Conservation (phyloP, 2,329 filamentous ascomycete genomes). For the Blastomyces gilchristii region DNA sequence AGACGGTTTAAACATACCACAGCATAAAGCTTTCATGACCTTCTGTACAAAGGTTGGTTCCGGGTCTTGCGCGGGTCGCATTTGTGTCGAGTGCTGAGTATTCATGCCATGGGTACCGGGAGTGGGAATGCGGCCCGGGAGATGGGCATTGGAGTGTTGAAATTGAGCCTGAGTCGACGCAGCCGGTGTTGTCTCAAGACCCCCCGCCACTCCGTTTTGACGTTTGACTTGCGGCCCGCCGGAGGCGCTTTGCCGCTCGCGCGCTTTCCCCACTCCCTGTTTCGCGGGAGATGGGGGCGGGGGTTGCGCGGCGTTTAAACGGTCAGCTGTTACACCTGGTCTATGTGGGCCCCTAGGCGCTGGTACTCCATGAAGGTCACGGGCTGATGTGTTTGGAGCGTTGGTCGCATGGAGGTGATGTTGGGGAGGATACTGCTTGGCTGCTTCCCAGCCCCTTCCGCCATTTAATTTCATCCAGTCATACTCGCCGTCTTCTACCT, state of each 20-base stretch:
- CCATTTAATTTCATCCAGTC: constrained; percentile 99
- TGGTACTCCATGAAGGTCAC: constrained; percentile 64
- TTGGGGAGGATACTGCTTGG: constrained; percentile 58
- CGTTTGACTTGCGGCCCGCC: constrained; percentile 65
- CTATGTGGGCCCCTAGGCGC: constrained; percentile 52
- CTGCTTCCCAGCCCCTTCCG: constrained; percentile 82
- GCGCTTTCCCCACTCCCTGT: constrained; percentile 61
- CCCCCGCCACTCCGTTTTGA: constrained; percentile 46
- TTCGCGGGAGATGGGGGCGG: constrained; percentile 77
- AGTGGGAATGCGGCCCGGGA: constrained; percentile 53
- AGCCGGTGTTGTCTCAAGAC: constrained; percentile 62
- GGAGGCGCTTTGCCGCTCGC: constrained; percentile 64
- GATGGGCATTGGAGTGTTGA: constrained; percentile 86
- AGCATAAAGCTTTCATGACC: constrained; percentile 86
- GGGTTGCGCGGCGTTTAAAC: constrained; percentile 91
- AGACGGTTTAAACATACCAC: constrained; percentile 46
- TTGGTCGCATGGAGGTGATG: constrained; percentile 73
- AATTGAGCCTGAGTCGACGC: constrained; percentile 93
- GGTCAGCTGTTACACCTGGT: constrained; percentile 62
- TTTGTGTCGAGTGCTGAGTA: constrained; percentile 45
- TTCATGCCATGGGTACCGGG: constrained; percentile 49
- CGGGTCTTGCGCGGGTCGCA: constrained; percentile 44
- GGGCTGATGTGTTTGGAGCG: constrained; percentile 70
- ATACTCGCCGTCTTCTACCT: constrained; percentile 95
- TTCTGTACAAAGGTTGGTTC: constrained; percentile 81